Evolutionary conservation across 2,329 filamentous ascomycete species (phyloP), one percentile per base, ranked within the genome.

Genomic region (Hypocrella siamensis): DNA sequence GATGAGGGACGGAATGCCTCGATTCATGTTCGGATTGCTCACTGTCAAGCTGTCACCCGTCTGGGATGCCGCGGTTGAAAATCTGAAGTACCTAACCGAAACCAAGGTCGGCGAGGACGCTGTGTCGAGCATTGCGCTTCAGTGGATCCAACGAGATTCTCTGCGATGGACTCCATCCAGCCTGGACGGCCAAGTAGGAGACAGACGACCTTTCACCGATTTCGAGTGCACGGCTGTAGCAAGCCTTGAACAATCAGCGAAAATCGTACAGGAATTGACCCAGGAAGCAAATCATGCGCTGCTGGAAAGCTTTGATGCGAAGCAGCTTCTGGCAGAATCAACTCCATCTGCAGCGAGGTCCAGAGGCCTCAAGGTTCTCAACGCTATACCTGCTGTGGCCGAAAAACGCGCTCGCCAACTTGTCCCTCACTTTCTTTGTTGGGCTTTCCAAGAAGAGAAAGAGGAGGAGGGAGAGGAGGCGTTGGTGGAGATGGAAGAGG

Each of bases 11-110:
- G 73, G 84, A 6, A 67, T 96, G 19, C 81, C 86, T 0, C 67
- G 72, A 1, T 96, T 86, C 46, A 75, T 84, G 44, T 93, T 94
- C 44, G 90, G 90, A 30, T 69, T 94, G 54, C 66, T 96, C 37
- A 90, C 86, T 1, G 75, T 93, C 30, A 82, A 79, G 42, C 65
- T 94, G 40, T 71, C 85, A 1, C 84, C 84, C 22, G 63, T 92
- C 5, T 94, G 88, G 82, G 82, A 93, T 37, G 83, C 93, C 44
- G 71, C 82, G 1, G 73, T 79, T 31, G 69, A 75, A 33, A 75
- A 81, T 1, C 57, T 98, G 46, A 79, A 83, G 45, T 66, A 77
- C 31, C 75, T 98, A 33, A 70, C 75, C 15, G 68, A 81, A 41
- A 67, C 66, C 16, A 76, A 79, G 40, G 54, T 60, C 25, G 84